phyloP scores from a whole-genome alignment of 108 stramenopile species.

The Mayamaea pseudoterrestris region DNA sequence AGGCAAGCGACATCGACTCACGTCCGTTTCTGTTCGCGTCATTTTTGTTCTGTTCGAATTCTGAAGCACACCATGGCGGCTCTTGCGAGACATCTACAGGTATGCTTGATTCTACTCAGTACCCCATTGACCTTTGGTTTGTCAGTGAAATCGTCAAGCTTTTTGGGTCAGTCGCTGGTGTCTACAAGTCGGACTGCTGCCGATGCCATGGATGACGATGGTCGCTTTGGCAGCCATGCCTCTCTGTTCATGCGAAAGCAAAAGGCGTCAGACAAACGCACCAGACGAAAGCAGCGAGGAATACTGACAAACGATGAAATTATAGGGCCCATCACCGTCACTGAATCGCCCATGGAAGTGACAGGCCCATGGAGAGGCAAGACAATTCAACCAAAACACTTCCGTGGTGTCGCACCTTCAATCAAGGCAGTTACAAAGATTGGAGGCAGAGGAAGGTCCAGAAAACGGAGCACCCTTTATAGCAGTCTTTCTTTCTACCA shows the following conservation, averaged over 20 bases:
- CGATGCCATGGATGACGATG: no score
- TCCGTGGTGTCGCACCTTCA: background rate
- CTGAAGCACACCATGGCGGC: no score
- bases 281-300: constrained; percentile 50
- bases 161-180: background rate
- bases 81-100: no score
- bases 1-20: no score
- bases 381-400: constrained; percentile 9
- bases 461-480: constrained; percentile 62
- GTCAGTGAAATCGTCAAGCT: background rate
- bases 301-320: constrained; percentile 12
- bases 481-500: constrained; percentile 61
- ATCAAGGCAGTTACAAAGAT: background rate
- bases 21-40: no score
- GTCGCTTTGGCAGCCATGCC: no score
- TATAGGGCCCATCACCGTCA: constrained; percentile 20
- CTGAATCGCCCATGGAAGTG: constrained; percentile 38
- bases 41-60: no score
- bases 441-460: constrained; percentile 55
- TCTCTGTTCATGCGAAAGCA: constrained; percentile 63
- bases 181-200: background rate
- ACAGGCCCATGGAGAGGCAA: constrained; percentile 36
- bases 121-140: background rate
- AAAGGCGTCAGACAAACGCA: constrained; percentile 75
- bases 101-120: no score